Conservation (phyloP, 1,139 yeast genomes). For the Debaryomycetaceae sp. region DNA sequence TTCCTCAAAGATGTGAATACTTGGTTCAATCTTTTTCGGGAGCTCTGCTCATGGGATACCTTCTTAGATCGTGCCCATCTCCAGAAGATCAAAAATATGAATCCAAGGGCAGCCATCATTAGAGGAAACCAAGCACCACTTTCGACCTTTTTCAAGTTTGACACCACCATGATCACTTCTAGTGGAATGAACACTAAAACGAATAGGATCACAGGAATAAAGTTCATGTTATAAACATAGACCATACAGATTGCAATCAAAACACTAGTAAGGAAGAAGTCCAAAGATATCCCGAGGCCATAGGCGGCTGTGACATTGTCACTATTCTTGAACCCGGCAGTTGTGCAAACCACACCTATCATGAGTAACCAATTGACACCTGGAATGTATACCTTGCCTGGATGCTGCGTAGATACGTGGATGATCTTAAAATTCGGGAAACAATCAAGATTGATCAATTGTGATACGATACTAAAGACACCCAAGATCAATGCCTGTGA, state of each 20-base stretch:
- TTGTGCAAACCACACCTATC: slow-evolving; percentile 47
- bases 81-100: slow-evolving; percentile 39
- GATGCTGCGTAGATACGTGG: slow-evolving; percentile 41
- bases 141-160: slow-evolving; percentile 48
- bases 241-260: slow-evolving; percentile 44
- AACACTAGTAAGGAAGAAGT: slow-evolving; percentile 48
- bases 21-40: slow-evolving; percentile 27
- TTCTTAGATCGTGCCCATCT: slow-evolving; percentile 44
- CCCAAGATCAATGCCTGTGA: slow-evolving; percentile 58
- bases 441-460: slow-evolving; percentile 51
- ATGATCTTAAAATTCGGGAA: slow-evolving; percentile 46
- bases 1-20: slow-evolving; percentile 22
- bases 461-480: slow-evolving; percentile 50
- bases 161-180: slow-evolving; percentile 42
- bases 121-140: slow-evolving; percentile 63
- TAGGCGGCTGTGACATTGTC: slow-evolving; percentile 56
- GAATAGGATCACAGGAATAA: slow-evolving; percentile 31
- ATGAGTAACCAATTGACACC: slow-evolving; percentile 45
- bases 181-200: slow-evolving; percentile 42
- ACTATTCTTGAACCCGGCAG: slow-evolving; percentile 51
- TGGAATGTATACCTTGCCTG: slow-evolving; percentile 53
- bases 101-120: slow-evolving; percentile 32
- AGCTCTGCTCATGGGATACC: slow-evolving; percentile 31
- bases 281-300: slow-evolving; percentile 56
- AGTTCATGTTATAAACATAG: slow-evolving; percentile 40